Evolutionary conservation across 176 grass and related monocot species (phyloP), one percentile per base, ranked within the genome.

Genomic region (Panicum miliaceum): DNA sequence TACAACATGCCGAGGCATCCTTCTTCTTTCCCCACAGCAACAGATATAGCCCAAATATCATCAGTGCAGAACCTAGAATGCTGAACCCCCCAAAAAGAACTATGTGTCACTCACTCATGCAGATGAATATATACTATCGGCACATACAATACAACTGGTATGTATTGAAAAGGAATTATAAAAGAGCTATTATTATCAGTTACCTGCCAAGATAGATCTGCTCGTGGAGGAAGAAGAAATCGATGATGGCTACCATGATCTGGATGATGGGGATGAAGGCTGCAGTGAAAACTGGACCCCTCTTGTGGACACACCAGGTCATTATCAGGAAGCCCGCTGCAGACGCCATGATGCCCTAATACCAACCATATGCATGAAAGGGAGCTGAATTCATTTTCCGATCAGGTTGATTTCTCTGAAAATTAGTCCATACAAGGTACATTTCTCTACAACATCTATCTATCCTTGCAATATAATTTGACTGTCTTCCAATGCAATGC

Each of bases 301-400:
- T 85, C 86, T 97, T 92, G 71, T 86, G 78, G 16, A 98, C 90
- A 20, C 92, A 94, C 95, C 92, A 98, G 10, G 95, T 93, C 92
- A 98, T 93, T 45, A 79, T 77, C 61, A 98, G 36, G 78, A 90
- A 93, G 4, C 90, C 90, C 3, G 75, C 78, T 61, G 82, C 92
- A 25, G 95, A 98, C 23, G 90, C 90, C 20, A 93, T 60, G 12
- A 95, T 84, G n/a, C 95, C 95, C 95, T 97, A 32, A 43, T 35
- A 80, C 38, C 40, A 64, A 80, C 38, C 40, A 64, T 66, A 66
- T 26, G 18, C 60, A 81, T 45, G 37, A 6, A 71, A 40, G 8
- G 19, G 42, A 32, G 29, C 29, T 32, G 29, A 32, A 32, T 69
- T 69, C 20, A n/a, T 20, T 67, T 22, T 66, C 29, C 7, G 35